Conservation (phyloP, 179 eudicot species). For the Dionaea muscipula region DNA sequence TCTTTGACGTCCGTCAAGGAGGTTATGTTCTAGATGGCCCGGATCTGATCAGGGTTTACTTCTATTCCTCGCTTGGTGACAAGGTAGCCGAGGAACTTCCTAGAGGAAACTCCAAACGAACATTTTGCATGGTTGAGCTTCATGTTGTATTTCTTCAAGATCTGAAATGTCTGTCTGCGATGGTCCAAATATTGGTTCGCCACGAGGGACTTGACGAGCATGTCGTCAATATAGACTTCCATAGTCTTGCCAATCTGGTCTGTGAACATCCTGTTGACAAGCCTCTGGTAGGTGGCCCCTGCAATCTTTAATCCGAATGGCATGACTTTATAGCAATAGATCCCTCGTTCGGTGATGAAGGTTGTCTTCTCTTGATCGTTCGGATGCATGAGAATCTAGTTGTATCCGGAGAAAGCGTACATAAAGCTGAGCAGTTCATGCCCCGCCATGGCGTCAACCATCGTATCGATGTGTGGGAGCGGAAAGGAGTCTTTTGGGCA, state of each 20-base stretch:
- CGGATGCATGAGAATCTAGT: too few relatives aligned
- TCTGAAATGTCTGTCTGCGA: not conserved
- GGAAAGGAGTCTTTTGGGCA: too few relatives aligned
- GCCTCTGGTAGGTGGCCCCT: constrained; percentile 5
- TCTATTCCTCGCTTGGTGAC: not conserved
- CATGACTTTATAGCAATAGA: too few relatives aligned
- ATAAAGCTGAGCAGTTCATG: too few relatives aligned
- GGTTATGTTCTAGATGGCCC: not conserved
- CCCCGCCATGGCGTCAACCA: too few relatives aligned
- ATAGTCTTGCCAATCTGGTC: not conserved
- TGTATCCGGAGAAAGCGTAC: too few relatives aligned
- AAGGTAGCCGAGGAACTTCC: not conserved
- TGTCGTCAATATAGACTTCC: constrained; percentile 7
- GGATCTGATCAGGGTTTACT: not conserved
- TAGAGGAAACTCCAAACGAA: not conserved
- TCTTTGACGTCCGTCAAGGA: not conserved
- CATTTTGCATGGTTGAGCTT: constrained; percentile 3
- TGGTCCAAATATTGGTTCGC: not conserved
- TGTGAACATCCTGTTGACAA: not conserved
- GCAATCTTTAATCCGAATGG: not conserved
- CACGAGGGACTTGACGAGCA: not conserved
- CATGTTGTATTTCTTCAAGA: not conserved
- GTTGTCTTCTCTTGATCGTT: too few relatives aligned
- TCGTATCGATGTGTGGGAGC: too few relatives aligned
- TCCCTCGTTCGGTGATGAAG: too few relatives aligned